A percentile compares a stretch with the other conserved stretches of the same genome.
Evolutionary conservation across 2,329 filamentous ascomycete genomes (phyloP).

Genomic region (Xylariales sp.): DNA sequence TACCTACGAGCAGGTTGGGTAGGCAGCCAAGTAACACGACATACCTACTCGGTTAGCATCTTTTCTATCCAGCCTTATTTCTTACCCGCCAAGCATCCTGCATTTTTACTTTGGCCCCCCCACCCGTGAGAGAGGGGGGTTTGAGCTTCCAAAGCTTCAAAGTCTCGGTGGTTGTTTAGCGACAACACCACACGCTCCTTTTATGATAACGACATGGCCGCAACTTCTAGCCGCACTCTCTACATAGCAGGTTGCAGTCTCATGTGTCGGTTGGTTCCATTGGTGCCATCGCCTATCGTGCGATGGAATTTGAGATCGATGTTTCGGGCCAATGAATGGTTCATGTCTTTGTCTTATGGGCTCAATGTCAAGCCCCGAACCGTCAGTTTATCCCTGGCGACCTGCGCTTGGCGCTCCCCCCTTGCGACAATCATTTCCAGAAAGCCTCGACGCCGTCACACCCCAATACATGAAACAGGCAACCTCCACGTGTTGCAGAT

Average conservation of each 20-base stretch:
- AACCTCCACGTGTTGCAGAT: conserved; percentile 27
- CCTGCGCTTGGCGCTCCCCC: conserved; percentile 17
- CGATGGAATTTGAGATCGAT: neutral
- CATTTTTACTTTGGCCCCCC: no score
- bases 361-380: conserved; percentile 19
- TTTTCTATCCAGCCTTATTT: no score
- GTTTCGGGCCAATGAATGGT: neutral
- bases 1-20: no score
- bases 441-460: conserved; percentile 26
- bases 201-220: no score
- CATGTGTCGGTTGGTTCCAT: neutral
- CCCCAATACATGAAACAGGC: conserved; percentile 34
- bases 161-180: no score
- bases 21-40: no score
- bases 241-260: neutral
- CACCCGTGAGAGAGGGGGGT: neutral
- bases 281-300: neutral
- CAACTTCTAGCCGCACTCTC: neutral
- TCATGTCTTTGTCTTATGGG: conserved; percentile 12
- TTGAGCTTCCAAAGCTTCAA: neutral
- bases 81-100: no score
- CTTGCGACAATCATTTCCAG: conserved; percentile 20
- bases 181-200: no score
- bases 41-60: no score
- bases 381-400: conserved; percentile 13